phyloP scores from a whole-genome alignment of 164 flowering plant genomes.

The Umbellularia californica region DNA sequence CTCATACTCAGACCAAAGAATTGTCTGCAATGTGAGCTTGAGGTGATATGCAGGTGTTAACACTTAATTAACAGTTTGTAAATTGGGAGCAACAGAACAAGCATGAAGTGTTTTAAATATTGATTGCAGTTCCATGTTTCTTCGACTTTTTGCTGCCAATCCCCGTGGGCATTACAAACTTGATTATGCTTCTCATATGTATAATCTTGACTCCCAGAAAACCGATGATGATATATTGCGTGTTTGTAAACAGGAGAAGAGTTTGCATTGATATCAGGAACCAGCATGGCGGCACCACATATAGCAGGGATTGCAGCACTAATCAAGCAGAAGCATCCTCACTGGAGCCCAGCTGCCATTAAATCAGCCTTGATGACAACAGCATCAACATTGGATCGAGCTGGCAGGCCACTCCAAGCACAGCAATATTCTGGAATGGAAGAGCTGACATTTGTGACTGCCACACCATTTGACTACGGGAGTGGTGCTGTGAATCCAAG shows the following conservation, averaged over 20 bases:
- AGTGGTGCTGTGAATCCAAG: conserved; percentile 92
- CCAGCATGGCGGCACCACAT: conserved; percentile 99
- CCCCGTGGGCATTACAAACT: neutral
- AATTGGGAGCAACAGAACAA: neutral
- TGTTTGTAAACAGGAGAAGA: conserved; percentile 65
- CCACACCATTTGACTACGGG: conserved; percentile 95
- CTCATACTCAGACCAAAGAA: neutral
- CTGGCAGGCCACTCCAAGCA: conserved; percentile 84
- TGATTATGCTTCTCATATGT: neutral
- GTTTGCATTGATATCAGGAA: conserved; percentile 96
- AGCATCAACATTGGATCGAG: conserved; percentile 62
- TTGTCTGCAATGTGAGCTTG: neutral
- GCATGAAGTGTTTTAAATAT: neutral
- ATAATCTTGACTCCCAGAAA: neutral
- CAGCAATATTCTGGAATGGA: conserved; percentile 78
- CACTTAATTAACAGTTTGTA: neutral
- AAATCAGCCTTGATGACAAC: conserved; percentile 98
- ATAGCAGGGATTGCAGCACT: conserved; percentile 98
- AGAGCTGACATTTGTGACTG: conserved; percentile 53
- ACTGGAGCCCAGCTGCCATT: conserved; percentile 92
- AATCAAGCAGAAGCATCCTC: conserved; percentile 86
- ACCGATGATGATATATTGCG: neutral
- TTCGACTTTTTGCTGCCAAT: neutral
- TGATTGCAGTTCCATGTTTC: neutral
- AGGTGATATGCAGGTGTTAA: neutral